Evolutionary conservation across 345 rosid species (phyloP).

Genomic region (Pseudoturritis turrita): DNA sequence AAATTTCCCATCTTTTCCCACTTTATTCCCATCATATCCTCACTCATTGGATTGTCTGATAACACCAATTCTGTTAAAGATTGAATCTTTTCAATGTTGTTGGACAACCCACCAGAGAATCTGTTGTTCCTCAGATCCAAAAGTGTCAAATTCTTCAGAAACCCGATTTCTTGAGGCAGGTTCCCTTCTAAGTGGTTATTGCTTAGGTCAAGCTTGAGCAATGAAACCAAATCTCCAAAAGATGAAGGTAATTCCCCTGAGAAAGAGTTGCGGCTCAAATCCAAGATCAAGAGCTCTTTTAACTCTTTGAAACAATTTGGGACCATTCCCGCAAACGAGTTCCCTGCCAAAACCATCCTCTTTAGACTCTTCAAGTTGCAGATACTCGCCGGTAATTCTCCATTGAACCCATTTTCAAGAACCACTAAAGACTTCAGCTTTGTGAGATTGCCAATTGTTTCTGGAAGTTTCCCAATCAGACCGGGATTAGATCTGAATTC

Average conservation of each 20-base stretch:
- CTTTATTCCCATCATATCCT: constrained; percentile 37
- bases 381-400: constrained; percentile 46
- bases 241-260: constrained; percentile 58
- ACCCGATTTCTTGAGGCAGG: constrained; percentile 42
- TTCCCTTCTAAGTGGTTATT: constrained; percentile 55
- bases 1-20: constrained; percentile 55
- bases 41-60: constrained; percentile 65
- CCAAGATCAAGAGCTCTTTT: constrained; percentile 58
- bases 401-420: constrained; percentile 60
- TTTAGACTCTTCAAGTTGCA: constrained; percentile 39
- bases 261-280: constrained; percentile 65
- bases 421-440: constrained; percentile 72
- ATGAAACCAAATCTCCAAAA: constrained; percentile 53
- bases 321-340: constrained; percentile 47
- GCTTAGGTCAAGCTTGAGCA: constrained; percentile 83
- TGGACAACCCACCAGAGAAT: constrained; percentile 61
- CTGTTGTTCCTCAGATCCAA: constrained; percentile 72
- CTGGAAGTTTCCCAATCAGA: constrained; percentile 48
- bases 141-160: constrained; percentile 62
- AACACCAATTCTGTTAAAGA: constrained; percentile 62
- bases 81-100: constrained; percentile 43
- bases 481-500: constrained; percentile 78
- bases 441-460: constrained; percentile 42
- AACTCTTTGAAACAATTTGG: constrained; percentile 51
- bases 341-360: constrained; percentile 54